Conservation (phyloP, 164 flowering plant species). For the Brasenia schreberi region DNA sequence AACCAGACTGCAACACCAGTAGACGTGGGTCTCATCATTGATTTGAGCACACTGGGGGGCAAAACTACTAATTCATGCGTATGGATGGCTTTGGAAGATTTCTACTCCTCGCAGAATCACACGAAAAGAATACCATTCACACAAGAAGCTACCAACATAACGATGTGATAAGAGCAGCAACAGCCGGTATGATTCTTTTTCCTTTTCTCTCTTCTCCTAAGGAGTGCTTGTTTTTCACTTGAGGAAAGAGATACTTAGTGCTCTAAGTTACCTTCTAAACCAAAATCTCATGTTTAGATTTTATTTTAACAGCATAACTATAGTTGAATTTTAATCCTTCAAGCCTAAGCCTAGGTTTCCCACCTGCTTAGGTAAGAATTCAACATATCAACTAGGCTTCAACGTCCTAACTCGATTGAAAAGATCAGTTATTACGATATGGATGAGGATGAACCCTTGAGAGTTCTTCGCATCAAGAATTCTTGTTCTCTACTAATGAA, state of each 20-base stretch:
- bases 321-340: too few relatives aligned
- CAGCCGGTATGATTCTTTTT: conserved; percentile 3
- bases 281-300: too few relatives aligned
- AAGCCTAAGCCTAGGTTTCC: too few relatives aligned
- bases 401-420: not conserved
- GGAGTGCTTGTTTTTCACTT: too few relatives aligned
- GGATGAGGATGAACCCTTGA: too few relatives aligned
- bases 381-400: not conserved
- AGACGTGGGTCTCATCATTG: conserved; percentile 10
- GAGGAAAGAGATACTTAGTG: too few relatives aligned
- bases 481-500: too few relatives aligned
- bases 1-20: not conserved
- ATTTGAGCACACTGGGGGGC: conserved; percentile 6
- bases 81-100: conserved; percentile 10
- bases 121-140: conserved; percentile 6
- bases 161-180: conserved; percentile 8
- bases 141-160: conserved; percentile 1
- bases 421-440: not conserved
- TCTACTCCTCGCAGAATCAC: conserved; percentile 7
- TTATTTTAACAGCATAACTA: too few relatives aligned
- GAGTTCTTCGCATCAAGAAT: too few relatives aligned
- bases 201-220: too few relatives aligned
- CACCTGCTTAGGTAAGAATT: not conserved
- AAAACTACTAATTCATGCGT: conserved; percentile 5
- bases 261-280: too few relatives aligned